Evolutionary conservation across 2,329 filamentous ascomycete genomes (phyloP), one percentile per base, ranked within the genome.

Genomic region (Chaetomium sp.): DNA sequence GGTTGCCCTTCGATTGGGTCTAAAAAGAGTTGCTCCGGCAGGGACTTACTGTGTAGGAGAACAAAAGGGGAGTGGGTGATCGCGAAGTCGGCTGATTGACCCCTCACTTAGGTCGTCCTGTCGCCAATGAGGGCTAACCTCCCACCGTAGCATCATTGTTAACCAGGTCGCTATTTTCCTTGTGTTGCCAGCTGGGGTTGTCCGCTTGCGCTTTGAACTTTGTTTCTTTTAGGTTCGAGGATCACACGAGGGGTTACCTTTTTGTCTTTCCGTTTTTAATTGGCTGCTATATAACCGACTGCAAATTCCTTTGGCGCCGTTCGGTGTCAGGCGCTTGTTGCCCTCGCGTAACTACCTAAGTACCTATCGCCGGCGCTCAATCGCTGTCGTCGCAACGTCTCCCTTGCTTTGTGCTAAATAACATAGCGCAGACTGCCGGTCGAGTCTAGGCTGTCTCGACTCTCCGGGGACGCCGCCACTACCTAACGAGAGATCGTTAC

Each of bases 341-440:
- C 45, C 25, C 23, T 13, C 38, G 21, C 25, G 33, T 50, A 5
- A 7, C 38, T n/a, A n/a, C n/a, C n/a, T n/a, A n/a, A n/a, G n/a
- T n/a, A n/a, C n/a, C n/a, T 27, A 33, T 56, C 42, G 27, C 27
- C 42, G 19, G 54, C 62, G 23, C 19, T 55, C 21, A 33, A 33
- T 25, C 21, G 42, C 27, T 57, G 56, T 51, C 10, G n/a, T 50
- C 42, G 21, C 45, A 19, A 35, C 49, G 25, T 49, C 29, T 53
- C 42, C 61, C 45, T 53, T 62, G 58, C 56, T 62, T 53, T 35
- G 21, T 53, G 59, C 54, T 50, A 49, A 60, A 47, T 27, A 54
- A 58, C 50, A 54, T 54, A 54, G 60, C 62, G 62, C 64, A 19
- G 38, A 38, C 13, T 31, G 16, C 13, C 1, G 21, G 49, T 2